Conservation (phyloP, 305 asterid species). For the Galium porrigens region DNA sequence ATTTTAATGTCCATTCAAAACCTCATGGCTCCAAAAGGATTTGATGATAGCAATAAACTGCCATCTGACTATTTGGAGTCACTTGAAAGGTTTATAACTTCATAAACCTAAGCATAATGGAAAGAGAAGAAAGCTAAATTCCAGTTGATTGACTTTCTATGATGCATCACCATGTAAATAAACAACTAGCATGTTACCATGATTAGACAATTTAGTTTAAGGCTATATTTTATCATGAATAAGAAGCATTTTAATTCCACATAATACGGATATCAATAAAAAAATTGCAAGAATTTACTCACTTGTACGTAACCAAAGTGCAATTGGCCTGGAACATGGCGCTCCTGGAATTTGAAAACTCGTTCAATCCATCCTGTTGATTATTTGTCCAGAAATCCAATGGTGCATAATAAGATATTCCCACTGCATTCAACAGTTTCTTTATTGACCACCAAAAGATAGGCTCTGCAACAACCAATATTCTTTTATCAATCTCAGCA, state of each 20-base stretch:
- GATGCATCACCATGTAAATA: background rate
- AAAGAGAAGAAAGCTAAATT: background rate
- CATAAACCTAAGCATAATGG: background rate
- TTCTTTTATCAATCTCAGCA: slow-evolving; percentile 23
- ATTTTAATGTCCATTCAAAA: slow-evolving; percentile 13
- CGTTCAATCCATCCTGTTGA: slow-evolving; percentile 16
- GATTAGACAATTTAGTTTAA: no score
- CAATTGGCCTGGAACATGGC: slow-evolving; percentile 28
- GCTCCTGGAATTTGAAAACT: slow-evolving; percentile 21
- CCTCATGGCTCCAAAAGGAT: background rate
- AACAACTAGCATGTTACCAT: background rate
- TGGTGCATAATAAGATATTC: slow-evolving; percentile 30
- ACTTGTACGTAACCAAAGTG: slow-evolving; percentile 47
- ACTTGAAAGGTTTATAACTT: background rate
- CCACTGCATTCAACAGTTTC: slow-evolving; percentile 38
- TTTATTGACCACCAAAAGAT: slow-evolving; percentile 46
- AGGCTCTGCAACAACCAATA: slow-evolving; percentile 43
- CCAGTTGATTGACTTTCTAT: background rate
- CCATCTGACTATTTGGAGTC: background rate
- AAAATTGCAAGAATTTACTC: slow-evolving; percentile 22
- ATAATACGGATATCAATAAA: slow-evolving; percentile 11
- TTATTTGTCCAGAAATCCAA: slow-evolving; percentile 19
- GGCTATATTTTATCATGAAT: no score
- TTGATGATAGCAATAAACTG: no score
- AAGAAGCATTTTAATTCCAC: background rate